Evolutionary conservation across 441 rosid genomes (phyloP), one percentile per base, ranked within the genome.

Genomic region (Caryocar brasiliense): DNA sequence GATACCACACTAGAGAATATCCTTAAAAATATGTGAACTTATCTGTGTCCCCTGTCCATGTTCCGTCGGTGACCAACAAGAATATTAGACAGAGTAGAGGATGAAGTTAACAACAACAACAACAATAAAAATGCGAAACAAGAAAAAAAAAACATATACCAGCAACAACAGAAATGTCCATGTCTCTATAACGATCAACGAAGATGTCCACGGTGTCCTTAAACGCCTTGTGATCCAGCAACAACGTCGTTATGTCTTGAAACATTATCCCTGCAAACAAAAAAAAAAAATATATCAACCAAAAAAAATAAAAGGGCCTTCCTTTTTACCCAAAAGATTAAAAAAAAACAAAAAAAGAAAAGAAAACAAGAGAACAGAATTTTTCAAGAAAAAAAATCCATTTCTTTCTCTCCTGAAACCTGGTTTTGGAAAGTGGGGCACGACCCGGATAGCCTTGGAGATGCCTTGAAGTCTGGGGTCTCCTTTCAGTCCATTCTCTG

Each of bases 101-200:
- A n/a, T n/a, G n/a, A n/a, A n/a, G n/a, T n/a, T n/a, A n/a, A n/a
- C n/a, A n/a, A n/a, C n/a, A n/a, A n/a, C n/a, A n/a, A n/a, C n/a
- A n/a, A n/a, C n/a, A n/a, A n/a, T n/a, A n/a, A n/a, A n/a, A n/a
- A n/a, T n/a, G n/a, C n/a, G 21, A 22, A 57, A 11, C 10, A 30
- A 14, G 55, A 57, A 11, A 24, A 20, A 30, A 17, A 40, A 17
- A 12, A n/a, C 18, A 17, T n/a, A 30, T 72, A 87, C 98, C 98
- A 54, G 98, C 96, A 47, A 92, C 98, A n/a, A 76, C 86, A 70
- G 95, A 83, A 57, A 92, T 76, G 64, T 47, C 75, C 98, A 85
- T 83, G 72, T 83, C 71, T 55, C 81, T 80, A 66, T 91, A 91
- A 6, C 98, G 93, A 78, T 86, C 98, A 12, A 87, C 96, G 57